Evolutionary conservation across 106 monocot genomes (phyloP).

Genomic region (Allium cepa): DNA sequence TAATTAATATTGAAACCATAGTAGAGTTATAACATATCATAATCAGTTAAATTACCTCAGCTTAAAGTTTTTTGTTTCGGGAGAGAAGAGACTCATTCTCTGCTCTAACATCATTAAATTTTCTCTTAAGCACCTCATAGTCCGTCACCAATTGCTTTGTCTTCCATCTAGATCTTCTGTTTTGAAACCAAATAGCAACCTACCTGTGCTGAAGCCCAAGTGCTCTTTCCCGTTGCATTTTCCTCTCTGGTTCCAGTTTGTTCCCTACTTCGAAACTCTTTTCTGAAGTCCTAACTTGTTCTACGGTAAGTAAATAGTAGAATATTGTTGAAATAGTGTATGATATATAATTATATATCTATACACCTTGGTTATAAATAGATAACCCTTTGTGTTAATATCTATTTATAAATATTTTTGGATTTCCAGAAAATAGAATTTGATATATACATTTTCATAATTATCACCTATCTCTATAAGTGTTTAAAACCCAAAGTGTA

Average conservation of each 20-base stretch:
- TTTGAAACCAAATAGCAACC: slow-evolving; percentile 92
- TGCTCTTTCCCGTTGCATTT: slow-evolving; percentile 64
- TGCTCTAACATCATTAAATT: slow-evolving; percentile 48
- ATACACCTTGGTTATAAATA: too few relatives aligned
- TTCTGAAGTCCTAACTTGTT: slow-evolving; percentile 83
- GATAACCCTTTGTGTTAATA: too few relatives aligned
- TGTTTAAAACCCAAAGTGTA: too few relatives aligned
- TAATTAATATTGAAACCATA: too few relatives aligned
- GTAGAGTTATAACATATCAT: neutral
- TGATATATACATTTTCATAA: too few relatives aligned
- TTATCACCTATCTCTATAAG: too few relatives aligned
- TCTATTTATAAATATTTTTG: too few relatives aligned
- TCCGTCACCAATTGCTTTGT: slow-evolving; percentile 86
- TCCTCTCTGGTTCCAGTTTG: slow-evolving; percentile 88
- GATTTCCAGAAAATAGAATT: too few relatives aligned
- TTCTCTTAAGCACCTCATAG: slow-evolving; percentile 69
- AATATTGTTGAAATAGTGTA: too few relatives aligned
- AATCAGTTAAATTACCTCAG: slow-evolving; percentile 36
- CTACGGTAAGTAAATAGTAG: slow-evolving; percentile 38
- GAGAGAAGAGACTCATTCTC: slow-evolving; percentile 64
- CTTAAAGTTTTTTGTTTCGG: slow-evolving; percentile 79
- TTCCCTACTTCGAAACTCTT: slow-evolving; percentile 83
- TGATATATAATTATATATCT: too few relatives aligned
- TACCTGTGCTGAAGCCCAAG: slow-evolving; percentile 75
- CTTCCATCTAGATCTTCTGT: slow-evolving; percentile 89